Percentiles rank a stretch among this genome's conserved stretches.
Conservation (phyloP, 2,329 filamentous ascomycete species). For the Metarhizium anisopliae region DNA sequence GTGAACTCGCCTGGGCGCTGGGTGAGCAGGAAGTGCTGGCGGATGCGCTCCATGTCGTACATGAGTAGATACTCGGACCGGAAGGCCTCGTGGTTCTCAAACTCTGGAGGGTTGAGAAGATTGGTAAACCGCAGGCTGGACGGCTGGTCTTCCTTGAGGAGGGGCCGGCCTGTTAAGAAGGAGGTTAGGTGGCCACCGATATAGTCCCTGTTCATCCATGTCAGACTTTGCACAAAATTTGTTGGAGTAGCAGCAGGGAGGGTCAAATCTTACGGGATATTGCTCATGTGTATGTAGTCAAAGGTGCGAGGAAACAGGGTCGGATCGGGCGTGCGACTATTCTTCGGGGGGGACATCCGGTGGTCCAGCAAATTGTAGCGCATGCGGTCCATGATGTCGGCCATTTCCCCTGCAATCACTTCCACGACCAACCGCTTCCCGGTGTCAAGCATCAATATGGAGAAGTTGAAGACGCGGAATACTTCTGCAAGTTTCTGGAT, state of each 20-base stretch:
- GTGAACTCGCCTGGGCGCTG: neutral
- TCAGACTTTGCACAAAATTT: neutral
- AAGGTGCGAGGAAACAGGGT: constrained; percentile 16
- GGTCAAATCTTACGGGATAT: constrained; percentile 15
- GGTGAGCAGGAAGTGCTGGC: constrained; percentile 15
- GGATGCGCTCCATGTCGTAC: constrained; percentile 14
- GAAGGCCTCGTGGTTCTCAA: constrained; percentile 14
- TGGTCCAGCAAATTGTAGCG: constrained; percentile 16
- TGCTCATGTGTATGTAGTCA: constrained; percentile 21
- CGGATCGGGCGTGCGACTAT: constrained; percentile 7
- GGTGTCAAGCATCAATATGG: neutral
- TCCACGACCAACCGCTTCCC: constrained; percentile 10
- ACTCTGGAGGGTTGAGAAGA: constrained; percentile 17
- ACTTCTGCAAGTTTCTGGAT: neutral
- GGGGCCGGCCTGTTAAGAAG: constrained; percentile 14
- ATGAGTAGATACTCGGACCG: constrained; percentile 21
- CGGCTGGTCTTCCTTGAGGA: constrained; percentile 14
- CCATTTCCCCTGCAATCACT: constrained; percentile 20
- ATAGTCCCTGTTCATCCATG: constrained; percentile 16
- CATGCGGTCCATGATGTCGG: constrained; percentile 19
- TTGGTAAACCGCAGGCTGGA: constrained; percentile 17
- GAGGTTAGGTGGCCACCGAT: constrained; percentile 17
- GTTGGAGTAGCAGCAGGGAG: neutral
- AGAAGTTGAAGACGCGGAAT: neutral
- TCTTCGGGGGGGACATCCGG: constrained; percentile 1